Evolutionary conservation across 164 flowering plant species (phyloP).

Genomic region (Liquidambar formosana): DNA sequence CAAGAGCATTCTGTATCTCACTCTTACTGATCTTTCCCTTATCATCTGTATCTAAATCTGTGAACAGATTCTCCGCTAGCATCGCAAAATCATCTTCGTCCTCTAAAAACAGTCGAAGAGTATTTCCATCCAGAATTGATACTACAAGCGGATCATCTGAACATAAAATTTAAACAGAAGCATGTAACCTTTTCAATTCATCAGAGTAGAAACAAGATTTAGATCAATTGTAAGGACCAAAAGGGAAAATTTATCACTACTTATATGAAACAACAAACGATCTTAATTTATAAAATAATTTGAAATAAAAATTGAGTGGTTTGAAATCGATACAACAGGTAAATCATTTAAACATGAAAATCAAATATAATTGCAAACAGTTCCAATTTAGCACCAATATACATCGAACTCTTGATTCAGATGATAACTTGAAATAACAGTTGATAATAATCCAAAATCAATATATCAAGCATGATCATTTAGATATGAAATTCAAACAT

Average conservation of each 20-base stretch:
- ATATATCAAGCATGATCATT: neutral
- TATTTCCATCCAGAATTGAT: constrained; percentile 61
- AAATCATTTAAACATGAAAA: neutral
- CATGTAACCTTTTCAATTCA: neutral
- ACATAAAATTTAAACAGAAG: neutral
- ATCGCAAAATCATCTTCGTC: constrained; percentile 90
- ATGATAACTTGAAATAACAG: neutral
- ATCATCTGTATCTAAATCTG: constrained; percentile 69
- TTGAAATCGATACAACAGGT: neutral
- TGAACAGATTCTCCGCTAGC: constrained; percentile 79
- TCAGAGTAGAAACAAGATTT: neutral
- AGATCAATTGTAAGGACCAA: no score
- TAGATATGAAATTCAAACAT: no score
- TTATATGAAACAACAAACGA: no score
- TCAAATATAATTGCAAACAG: neutral
- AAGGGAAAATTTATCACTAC: no score
- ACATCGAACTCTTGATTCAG: neutral
- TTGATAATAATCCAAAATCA: neutral
- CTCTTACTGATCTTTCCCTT: constrained; percentile 63
- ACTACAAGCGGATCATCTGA: constrained; percentile 70
- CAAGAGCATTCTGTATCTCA: constrained; percentile 57
- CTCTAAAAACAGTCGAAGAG: constrained; percentile 49
- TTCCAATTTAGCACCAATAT: no score
- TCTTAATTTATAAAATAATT: no score
- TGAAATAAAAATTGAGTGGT: no score